Evolutionary conservation across 106 monocot species (phyloP).

Genomic region (Triglochin maritima): DNA sequence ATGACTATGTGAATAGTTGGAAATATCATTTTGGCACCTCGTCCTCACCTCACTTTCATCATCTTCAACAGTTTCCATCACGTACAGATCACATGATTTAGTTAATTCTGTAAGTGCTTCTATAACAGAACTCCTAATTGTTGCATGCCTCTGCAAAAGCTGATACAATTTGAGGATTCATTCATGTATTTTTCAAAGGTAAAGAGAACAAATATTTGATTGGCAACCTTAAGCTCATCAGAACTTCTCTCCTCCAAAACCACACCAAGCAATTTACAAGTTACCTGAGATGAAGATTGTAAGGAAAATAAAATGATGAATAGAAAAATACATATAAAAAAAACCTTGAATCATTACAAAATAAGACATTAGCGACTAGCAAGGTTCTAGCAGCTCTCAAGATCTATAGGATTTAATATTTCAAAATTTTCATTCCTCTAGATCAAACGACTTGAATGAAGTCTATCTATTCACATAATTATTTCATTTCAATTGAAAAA

Average conservation of each 20-base stretch:
- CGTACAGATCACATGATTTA: slow-evolving; percentile 69
- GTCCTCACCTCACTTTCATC: slow-evolving; percentile 74
- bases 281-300: slow-evolving; percentile 34
- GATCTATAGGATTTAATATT: too few relatives aligned
- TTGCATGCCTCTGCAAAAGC: slow-evolving; percentile 75
- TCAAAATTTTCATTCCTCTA: too few relatives aligned
- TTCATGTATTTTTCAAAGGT: background rate
- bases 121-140: slow-evolving; percentile 51
- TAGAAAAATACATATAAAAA: too few relatives aligned
- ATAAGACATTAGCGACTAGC: too few relatives aligned
- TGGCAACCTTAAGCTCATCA: slow-evolving; percentile 77
- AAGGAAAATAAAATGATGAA: too few relatives aligned
- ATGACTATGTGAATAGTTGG: too few relatives aligned
- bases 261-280: slow-evolving; percentile 75
- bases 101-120: slow-evolving; percentile 64
- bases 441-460: too few relatives aligned
- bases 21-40: background rate
- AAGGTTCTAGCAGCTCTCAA: too few relatives aligned
- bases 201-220: slow-evolving; percentile 5
- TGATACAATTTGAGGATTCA: too few relatives aligned
- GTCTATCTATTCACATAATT: too few relatives aligned
- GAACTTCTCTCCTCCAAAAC: slow-evolving; percentile 73
- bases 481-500: too few relatives aligned
- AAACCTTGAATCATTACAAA: too few relatives aligned
- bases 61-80: slow-evolving; percentile 92